phyloP scores from a whole-genome alignment of 371 early-diverging fungal species.

The Mortierella sp. region DNA sequence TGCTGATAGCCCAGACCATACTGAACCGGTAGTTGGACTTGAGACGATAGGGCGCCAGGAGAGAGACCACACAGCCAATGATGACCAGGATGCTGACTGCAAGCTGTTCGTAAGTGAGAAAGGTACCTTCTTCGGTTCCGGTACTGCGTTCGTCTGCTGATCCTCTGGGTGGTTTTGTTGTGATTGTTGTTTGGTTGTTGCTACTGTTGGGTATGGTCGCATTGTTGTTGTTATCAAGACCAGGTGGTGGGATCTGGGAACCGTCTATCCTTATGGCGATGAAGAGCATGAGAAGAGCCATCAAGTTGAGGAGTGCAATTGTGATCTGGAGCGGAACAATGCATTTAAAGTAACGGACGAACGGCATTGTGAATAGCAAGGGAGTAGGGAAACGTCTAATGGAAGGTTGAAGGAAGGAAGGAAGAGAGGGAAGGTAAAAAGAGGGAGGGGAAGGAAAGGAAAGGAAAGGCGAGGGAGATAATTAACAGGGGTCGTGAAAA shows the following conservation, averaged over 20 bases:
- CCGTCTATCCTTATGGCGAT: not conserved
- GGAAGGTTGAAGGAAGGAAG: not conserved
- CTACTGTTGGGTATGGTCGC: not conserved
- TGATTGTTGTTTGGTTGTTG: not conserved
- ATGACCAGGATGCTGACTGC: not conserved
- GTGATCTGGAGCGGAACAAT: not conserved
- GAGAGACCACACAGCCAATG: not conserved
- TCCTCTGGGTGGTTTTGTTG: not conserved
- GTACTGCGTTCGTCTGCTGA: not conserved
- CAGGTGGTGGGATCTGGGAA: not conserved
- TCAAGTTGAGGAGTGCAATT: not conserved
- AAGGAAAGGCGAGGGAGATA: not conserved
- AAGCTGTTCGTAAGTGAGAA: constrained; percentile 1
- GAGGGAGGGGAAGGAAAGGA: not conserved
- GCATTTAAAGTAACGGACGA: not conserved
- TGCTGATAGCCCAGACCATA: constrained; percentile 5
- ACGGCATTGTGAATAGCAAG: not conserved
- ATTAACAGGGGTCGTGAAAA: not conserved
- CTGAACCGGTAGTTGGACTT: constrained; percentile 2
- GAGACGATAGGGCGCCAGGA: not conserved
- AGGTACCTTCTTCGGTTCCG: not conserved
- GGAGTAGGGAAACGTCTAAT: not conserved
- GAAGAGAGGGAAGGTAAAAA: not conserved
- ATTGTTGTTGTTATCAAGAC: not conserved
- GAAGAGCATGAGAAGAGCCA: not conserved